These are phyloP conservation scores for Fusarium equiseti DNA, from an alignment of 2,329 filamentous ascomycete genomes.

Conservation along the genomic window DNA sequence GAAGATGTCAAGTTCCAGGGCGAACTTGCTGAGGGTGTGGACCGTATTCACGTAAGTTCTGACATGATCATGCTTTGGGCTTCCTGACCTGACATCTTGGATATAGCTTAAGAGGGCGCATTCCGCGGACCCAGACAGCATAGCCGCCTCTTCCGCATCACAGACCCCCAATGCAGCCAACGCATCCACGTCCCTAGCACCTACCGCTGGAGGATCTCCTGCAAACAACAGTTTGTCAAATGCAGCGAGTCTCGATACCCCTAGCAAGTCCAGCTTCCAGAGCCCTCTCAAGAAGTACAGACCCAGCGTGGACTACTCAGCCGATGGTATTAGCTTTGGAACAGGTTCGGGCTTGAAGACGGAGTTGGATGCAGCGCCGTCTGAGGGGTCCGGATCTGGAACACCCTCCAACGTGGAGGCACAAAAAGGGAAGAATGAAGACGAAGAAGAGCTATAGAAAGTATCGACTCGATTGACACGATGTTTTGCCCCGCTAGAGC, in stretches of 20 bases:
- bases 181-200: constrained; percentile 51
- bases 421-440: constrained; percentile 47
- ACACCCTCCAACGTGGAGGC: constrained; percentile 39
- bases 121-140: constrained; percentile 75
- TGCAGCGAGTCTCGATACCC: constrained; percentile 45
- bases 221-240: constrained; percentile 28
- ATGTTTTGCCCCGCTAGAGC: constrained; percentile 2
- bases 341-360: constrained; percentile 51
- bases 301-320: constrained; percentile 62
- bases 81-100: constrained; percentile 21
- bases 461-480: background rate
- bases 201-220: constrained; percentile 29
- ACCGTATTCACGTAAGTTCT: constrained; percentile 79
- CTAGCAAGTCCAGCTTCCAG: constrained; percentile 63
- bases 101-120: constrained; percentile 82
- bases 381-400: constrained; percentile 39
- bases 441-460: constrained; percentile 56
- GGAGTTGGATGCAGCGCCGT: constrained; percentile 50
- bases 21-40: constrained; percentile 83
- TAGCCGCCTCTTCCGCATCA: constrained; percentile 51
- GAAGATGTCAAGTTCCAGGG: constrained; percentile 80
- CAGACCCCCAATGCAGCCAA: constrained; percentile 59
- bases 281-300: constrained; percentile 83
- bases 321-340: constrained; percentile 43
- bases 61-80: background rate